These are phyloP conservation scores for Zygosaccharomyces sapae DNA, from an alignment of 1,139 yeast genomes.

Conservation along the genomic window DNA sequence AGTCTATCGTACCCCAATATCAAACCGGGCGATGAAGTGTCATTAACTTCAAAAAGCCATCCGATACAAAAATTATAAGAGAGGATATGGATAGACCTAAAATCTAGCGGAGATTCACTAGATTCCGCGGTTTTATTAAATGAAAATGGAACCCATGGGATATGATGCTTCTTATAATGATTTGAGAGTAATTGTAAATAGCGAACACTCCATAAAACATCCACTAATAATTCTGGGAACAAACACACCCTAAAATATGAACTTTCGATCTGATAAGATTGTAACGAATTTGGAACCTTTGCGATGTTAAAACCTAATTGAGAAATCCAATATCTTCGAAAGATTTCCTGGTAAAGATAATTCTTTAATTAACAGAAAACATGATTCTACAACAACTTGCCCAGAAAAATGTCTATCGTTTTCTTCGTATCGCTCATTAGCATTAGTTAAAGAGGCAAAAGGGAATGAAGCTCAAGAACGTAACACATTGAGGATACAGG, in stretches of 20 bases:
- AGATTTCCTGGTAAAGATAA: conserved; percentile 25
- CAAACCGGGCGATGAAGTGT: conserved; percentile 51
- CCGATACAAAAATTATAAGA: conserved; percentile 70
- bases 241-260: conserved; percentile 54
- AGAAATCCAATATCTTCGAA: conserved; percentile 43
- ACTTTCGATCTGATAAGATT: conserved; percentile 55
- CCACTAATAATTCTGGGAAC: conserved; percentile 49
- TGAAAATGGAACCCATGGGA: conserved; percentile 6
- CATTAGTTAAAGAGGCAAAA: conserved; percentile 23
- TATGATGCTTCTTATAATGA: conserved; percentile 21
- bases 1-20: conserved; percentile 70
- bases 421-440: conserved; percentile 7
- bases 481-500: conserved; percentile 30
- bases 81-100: conserved; percentile 51
- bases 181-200: conserved; percentile 20
- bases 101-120: conserved; percentile 15
- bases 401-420: conserved; percentile 19
- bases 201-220: conserved; percentile 37
- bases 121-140: conserved; percentile 5
- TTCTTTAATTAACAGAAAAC: conserved; percentile 32
- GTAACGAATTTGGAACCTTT: conserved; percentile 32
- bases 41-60: conserved; percentile 57
- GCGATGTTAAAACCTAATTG: conserved; percentile 35
- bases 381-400: conserved; percentile 26
- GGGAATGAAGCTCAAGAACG: conserved; percentile 30